Evolutionary conservation across 2,329 filamentous ascomycete genomes (phyloP), one percentile per base, ranked within the genome.

Genomic region (Botryosphaeria dothidea): DNA sequence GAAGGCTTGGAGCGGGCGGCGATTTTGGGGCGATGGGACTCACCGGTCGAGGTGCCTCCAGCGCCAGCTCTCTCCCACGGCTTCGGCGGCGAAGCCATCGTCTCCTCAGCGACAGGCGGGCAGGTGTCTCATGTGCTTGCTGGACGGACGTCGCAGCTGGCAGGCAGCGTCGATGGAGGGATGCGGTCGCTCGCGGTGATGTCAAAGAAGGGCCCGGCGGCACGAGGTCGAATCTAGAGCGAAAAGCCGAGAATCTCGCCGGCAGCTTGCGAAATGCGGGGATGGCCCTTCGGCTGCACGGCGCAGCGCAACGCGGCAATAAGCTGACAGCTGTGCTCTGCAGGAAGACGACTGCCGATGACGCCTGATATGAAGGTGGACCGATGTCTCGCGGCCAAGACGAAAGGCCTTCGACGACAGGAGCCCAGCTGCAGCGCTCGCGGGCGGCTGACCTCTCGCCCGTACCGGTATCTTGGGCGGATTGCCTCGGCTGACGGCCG

Each of bases 51-150:
- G 7, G 71, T 71, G 57, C 69, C 71, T 65, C 79, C 83, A 67
- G 87, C 86, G 79, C 90, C 90, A 69, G 89, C 86, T 78, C 90
- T 87, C 82, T 99, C 95, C 95, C 95, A 99, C 52, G 95, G 95
- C 81, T 99, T 99, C 64, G 95, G 95, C 75, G 95, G 95, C 78
- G 94, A 97, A 69, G 82, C 84, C 85, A 88, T 87, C 49, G 69
- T 71, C 66, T 72, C 52, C 62, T 65, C 41, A 57, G 41, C 23
- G 41, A 48, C 62, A 66, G 65, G 67, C 67, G 75, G 71, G 72
- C 69, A 68, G 67, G 67, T 36, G 57, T 58, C 36, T 67, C 67
- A 69, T 69, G 62, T 54, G 66, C 52, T 65, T 65, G 56, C 56
- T 60, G 17, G 41, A 60, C 27, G 29, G 49, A 15, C 15, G 49